Evolutionary conservation across 1,284 basidiomycete species (phyloP).

Genomic region (Sporisorium iseilematis-ciliati): DNA sequence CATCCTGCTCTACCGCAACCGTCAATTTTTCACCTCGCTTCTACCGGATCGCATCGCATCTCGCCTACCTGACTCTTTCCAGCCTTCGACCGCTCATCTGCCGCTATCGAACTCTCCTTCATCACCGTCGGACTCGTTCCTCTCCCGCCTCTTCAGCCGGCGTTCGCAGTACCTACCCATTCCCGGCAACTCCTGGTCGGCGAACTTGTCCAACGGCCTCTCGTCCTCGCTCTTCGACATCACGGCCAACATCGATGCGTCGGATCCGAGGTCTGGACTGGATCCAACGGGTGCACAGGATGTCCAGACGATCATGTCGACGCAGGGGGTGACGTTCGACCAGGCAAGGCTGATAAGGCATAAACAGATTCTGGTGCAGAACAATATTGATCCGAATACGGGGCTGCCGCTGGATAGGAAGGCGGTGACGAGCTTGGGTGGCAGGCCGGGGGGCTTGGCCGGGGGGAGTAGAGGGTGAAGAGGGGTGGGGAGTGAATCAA

Average conservation of each 20-base stretch:
- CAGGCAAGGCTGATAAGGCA: slow-evolving; percentile 65
- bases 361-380: slow-evolving; percentile 46
- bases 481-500: neutral
- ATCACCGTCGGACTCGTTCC: neutral
- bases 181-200: slow-evolving; percentile 50
- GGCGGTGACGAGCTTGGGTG: slow-evolving; percentile 59
- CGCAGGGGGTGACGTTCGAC: slow-evolving; percentile 58
- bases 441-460: neutral
- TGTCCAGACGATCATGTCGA: slow-evolving; percentile 60
- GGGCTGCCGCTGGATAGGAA: slow-evolving; percentile 65
- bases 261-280: slow-evolving; percentile 54
- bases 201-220: slow-evolving; percentile 46
- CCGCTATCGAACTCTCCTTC: neutral
- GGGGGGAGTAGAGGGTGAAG: slow-evolving; percentile 2
- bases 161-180: slow-evolving; percentile 15
- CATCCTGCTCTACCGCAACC: slow-evolving; percentile 39
- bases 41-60: slow-evolving; percentile 22
- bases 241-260: slow-evolving; percentile 57
- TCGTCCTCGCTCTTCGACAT: slow-evolving; percentile 62
- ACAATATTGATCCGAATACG: slow-evolving; percentile 66
- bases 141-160: neutral
- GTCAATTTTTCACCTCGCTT: slow-evolving; percentile 26
- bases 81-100: slow-evolving; percentile 6
- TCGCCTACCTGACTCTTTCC: slow-evolving; percentile 16
- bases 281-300: slow-evolving; percentile 60